Evolutionary conservation across 2,329 filamentous ascomycete genomes (phyloP), one percentile per base, ranked within the genome.

Genomic region (Cercospora sp.): DNA sequence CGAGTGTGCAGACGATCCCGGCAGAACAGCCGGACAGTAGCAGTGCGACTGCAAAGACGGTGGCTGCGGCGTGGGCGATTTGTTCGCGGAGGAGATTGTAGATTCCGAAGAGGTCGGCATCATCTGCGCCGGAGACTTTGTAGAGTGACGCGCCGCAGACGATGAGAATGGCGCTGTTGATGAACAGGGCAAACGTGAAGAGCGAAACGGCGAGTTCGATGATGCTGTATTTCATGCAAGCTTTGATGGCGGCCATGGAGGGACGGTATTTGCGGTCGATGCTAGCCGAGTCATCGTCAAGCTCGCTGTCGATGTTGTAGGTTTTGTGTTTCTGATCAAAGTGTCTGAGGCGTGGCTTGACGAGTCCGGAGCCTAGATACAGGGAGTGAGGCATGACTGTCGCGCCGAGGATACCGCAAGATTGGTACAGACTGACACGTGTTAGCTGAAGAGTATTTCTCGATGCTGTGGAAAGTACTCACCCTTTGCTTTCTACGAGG

Each of bases 1-100:
- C 87, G 72, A 96, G 95, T 1, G 93, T 96, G 81, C 93, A 96
- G 2, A 96, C 90, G 39, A 96, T 92, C 5, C 93, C 93, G 0
- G 93, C 93, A 0, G 89, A 92, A 12, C 92, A 86, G 8, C 93
- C 93, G 0, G 90, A 94, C 0, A 96, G 86, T 0, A 96, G 85
- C 1, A 96, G 82, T 0, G 93, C 92, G 2, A 96, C 83, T 0
- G 92, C 92, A 71, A 96, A 96, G n/a, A 96, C 83, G 2, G 91
- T 91, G 1, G 92, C 93, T 0, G 92, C 93, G 0, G 87, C 90
- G 0, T 89, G 88, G 0, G 90, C 88, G 62, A 97, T 87, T 64
- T 87, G 90, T 0, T 79, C 75, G 0, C 88, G 86, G 0, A 97
- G 86, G 3, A 97, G 83, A 42, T 84, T 79, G 80, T 97, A 90